These are phyloP conservation scores for Aspergillus sp. DNA, from an alignment of 2,329 filamentous ascomycete species.

Conservation along the genomic window DNA sequence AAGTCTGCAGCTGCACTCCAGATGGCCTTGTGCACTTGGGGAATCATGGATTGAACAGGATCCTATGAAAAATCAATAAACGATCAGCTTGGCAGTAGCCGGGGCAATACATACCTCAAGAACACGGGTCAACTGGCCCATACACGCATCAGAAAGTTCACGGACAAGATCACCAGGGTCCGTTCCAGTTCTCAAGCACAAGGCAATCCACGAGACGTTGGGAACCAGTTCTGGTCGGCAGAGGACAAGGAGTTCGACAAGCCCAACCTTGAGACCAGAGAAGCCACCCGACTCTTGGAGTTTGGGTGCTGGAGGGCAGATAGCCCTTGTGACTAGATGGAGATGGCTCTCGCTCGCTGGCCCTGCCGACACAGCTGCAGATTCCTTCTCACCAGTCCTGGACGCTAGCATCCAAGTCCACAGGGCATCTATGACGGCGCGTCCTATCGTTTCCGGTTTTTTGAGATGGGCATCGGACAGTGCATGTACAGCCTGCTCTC, in stretches of 20 bases:
- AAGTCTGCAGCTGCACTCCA: slow-evolving; percentile 81
- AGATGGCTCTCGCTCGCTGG: slow-evolving; percentile 53
- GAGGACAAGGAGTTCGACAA: slow-evolving; percentile 68
- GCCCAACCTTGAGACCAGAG: slow-evolving; percentile 56
- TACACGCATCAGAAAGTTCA: slow-evolving; percentile 53
- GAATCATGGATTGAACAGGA: slow-evolving; percentile 25
- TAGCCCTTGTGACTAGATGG: slow-evolving; percentile 43
- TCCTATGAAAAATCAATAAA: slow-evolving; percentile 14
- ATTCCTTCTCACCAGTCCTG: slow-evolving; percentile 69
- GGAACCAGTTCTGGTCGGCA: slow-evolving; percentile 70
- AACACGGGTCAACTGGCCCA: slow-evolving; percentile 55
- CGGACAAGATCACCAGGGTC: slow-evolving; percentile 73
- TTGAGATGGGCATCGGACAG: slow-evolving; percentile 58
- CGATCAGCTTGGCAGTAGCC: background rate
- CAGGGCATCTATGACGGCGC: slow-evolving; percentile 59
- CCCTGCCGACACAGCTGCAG: slow-evolving; percentile 56
- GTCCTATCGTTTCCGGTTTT: slow-evolving; percentile 49
- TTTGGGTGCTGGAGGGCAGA: slow-evolving; percentile 25
- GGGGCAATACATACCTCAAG: slow-evolving; percentile 42
- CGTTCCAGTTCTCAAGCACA: slow-evolving; percentile 67
- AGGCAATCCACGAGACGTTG: slow-evolving; percentile 75
- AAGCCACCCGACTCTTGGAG: slow-evolving; percentile 22
- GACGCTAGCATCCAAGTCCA: slow-evolving; percentile 68
- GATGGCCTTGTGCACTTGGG: slow-evolving; percentile 53
- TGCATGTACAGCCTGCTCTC: slow-evolving; percentile 52